Evolutionary conservation across 371 early-diverging fungal genomes (phyloP), one percentile per base, ranked within the genome.

Genomic region (Rhizopus arrhizus): DNA sequence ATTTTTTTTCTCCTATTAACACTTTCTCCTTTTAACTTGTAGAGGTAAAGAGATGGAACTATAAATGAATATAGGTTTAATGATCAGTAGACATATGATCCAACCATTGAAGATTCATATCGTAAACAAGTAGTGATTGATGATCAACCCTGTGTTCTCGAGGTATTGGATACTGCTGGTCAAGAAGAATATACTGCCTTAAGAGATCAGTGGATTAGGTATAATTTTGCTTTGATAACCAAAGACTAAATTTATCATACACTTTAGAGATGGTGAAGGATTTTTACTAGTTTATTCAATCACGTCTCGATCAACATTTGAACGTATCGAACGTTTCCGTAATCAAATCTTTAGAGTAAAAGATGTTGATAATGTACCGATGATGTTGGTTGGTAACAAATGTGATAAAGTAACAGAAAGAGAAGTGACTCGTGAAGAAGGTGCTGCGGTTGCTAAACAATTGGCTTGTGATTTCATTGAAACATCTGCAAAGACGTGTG

Each of bases 381-480:
- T 95, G 73, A 87, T 94, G 76, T 76, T 97, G 33, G 90, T 97
- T 13, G 97, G 95, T 49, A 96, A 96, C 82, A 95, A 95, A 73
- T 87, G 86, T 59, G 95, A 94, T 72, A 83, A 89, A 71, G 82
- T 84, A 31, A 81, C 83, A 42, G 86, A 93, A 69, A 78, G 91
- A 53, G 88, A 88, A 66, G 90, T 94, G 15, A 80, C 84, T 22
- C 78, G 81, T 59, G 85, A 86, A 73, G 91, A 92, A 70, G 97
- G 90, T 43, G 77, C 79, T 65, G 83, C 81, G 7, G 87, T 89
- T 79, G 88, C 93, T 22, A 73, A 83, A 54, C 70, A 80, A 58
- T 65, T 92, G 32, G 79, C 80, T 7, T 80, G 92, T 58, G 69
- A 89, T 54, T 93, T 91, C 68, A 80, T 87, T 61, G 95, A 95